phyloP scores from a whole-genome alignment of 768 basidiomycete species.

The Rhizopogon roseolus region DNA sequence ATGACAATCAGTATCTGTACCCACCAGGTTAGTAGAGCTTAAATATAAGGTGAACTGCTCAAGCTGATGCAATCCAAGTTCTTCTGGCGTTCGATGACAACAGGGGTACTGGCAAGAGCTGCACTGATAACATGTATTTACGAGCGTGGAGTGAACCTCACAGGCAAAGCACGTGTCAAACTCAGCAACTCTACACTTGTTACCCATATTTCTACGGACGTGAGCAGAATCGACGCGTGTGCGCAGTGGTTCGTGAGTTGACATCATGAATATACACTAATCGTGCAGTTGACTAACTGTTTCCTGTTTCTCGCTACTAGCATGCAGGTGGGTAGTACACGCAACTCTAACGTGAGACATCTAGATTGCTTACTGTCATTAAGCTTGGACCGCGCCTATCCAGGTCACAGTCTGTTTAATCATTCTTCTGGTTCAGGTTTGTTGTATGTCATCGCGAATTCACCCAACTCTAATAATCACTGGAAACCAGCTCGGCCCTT shows the following conservation, averaged over 20 bases:
- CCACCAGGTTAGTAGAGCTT: conserved; percentile 44
- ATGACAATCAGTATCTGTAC: conserved; percentile 51
- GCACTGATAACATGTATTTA: conserved; percentile 70
- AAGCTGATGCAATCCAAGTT: conserved; percentile 33
- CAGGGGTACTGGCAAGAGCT: conserved; percentile 60
- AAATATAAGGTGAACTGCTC: background rate
- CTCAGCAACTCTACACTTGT: conserved; percentile 58
- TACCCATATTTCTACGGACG: conserved; percentile 64
- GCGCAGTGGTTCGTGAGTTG: conserved; percentile 60
- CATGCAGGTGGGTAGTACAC: conserved; percentile 34
- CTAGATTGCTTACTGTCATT: background rate
- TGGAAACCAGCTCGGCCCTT: conserved; percentile 52
- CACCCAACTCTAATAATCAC: background rate
- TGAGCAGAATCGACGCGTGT: conserved; percentile 33
- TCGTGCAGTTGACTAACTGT: background rate
- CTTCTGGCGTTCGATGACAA: conserved; percentile 67
- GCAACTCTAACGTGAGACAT: background rate
- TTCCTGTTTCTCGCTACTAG: conserved; percentile 14
- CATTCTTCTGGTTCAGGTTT: conserved; percentile 53
- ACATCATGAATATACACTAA: background rate
- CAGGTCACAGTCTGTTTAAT: conserved; percentile 57
- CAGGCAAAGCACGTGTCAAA: conserved; percentile 58
- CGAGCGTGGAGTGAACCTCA: conserved; percentile 60
- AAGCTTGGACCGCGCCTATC: conserved; percentile 66
- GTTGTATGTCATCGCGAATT: conserved; percentile 2